Percentiles rank a stretch among this genome's conserved stretches.
Conservation (phyloP, 345 rosid species). For the Eucalyptus tenuipes region DNA sequence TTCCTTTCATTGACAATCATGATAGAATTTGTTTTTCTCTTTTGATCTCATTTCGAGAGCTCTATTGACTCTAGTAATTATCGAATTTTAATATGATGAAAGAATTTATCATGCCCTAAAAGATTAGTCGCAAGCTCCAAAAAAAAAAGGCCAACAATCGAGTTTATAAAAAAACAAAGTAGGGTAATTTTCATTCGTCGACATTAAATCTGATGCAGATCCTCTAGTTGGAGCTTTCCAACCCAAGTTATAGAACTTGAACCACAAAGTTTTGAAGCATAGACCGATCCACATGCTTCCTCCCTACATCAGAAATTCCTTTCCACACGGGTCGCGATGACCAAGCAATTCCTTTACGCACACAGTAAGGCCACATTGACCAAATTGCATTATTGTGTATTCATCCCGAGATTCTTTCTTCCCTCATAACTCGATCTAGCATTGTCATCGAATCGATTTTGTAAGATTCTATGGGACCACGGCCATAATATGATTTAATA, state of each 20-base stretch:
- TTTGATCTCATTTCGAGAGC: background rate
- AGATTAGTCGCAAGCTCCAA: background rate
- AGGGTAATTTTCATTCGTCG: background rate
- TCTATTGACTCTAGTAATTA: background rate
- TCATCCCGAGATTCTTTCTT: background rate
- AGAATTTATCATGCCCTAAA: background rate
- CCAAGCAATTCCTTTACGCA: background rate
- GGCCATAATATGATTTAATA: no score
- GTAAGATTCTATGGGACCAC: background rate
- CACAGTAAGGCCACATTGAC: background rate
- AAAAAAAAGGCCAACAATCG: background rate
- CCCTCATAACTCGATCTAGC: background rate
- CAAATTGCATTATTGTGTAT: background rate
- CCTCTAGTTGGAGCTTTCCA: background rate
- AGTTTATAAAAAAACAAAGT: background rate
- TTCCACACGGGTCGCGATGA: background rate
- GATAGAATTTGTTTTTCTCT: background rate
- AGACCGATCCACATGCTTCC: background rate
- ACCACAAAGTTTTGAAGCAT: background rate
- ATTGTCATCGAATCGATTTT: background rate
- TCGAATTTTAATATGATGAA: background rate
- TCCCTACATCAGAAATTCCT: background rate
- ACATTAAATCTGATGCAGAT: background rate
- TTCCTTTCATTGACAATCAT: background rate
- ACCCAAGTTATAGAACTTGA: background rate